phyloP scores from a whole-genome alignment of 257 asterid genomes.

The Verbascum thapsus region DNA sequence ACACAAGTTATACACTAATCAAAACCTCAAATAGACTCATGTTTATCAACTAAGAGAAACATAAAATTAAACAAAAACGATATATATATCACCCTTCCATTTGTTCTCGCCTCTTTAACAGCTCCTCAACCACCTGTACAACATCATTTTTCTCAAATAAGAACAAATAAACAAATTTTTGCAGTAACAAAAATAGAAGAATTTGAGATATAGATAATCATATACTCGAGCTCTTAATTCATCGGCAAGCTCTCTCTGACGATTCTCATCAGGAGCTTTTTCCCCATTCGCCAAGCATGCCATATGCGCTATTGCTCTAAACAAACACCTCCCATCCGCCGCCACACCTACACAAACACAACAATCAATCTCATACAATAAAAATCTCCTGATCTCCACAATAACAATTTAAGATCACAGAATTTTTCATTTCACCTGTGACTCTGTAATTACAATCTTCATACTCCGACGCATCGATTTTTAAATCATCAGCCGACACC shows the following conservation, averaged over 20 bases:
- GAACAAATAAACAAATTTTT: neutral
- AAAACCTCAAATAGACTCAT: neutral
- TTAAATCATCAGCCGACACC: constrained; percentile 15
- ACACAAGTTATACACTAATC: neutral
- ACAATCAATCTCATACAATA: constrained; percentile 17
- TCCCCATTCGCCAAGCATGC: constrained; percentile 73
- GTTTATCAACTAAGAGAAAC: neutral
- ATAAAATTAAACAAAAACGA: neutral
- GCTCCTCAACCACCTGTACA: constrained; percentile 81
- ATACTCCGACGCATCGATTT: constrained; percentile 16
- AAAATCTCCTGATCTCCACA: neutral
- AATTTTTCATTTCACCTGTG: constrained; percentile 45
- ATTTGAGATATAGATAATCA: neutral
- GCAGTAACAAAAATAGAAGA: neutral
- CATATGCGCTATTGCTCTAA: constrained; percentile 81
- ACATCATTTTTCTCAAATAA: constrained; percentile 6
- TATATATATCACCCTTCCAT: constrained; percentile 74
- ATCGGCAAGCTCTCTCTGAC: constrained; percentile 78
- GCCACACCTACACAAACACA: constrained; percentile 51
- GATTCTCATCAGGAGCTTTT: constrained; percentile 69
- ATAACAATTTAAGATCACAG: neutral
- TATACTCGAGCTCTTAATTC: constrained; percentile 82
- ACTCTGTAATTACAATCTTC: constrained; percentile 52
- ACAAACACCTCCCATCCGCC: constrained; percentile 84
- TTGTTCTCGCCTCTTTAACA: constrained; percentile 74